Evolutionary conservation across 2,329 filamentous ascomycete genomes (phyloP), one percentile per base, ranked within the genome.

Genomic region (Aspergillus luchuensis): DNA sequence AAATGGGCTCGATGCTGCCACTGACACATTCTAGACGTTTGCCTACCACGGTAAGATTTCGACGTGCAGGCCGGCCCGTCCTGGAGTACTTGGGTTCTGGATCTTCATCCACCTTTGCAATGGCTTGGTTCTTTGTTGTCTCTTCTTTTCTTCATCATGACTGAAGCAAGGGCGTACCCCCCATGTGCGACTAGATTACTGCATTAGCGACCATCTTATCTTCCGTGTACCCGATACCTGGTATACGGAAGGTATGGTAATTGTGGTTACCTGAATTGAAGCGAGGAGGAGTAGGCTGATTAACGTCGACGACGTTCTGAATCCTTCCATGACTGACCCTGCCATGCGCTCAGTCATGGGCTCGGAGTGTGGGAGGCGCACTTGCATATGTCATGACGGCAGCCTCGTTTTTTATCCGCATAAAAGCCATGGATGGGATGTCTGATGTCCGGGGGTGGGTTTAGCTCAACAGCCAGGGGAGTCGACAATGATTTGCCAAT

Each of bases 391-490:
- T 47, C 49, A 54, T 61, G 57, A 58, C 62, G 62, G 62, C 57
- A 59, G 56, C 63, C 48, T 57, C 63, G 61, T 58, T 53, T 65
- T 65, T 58, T 54, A 47, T 39, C 41, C 41, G 43, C 55, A n/a
- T 48, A 38, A 38, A 49, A 49, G 21, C n/a, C 45, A n/a, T 38
- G 45, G 50, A 21, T 47, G 17, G 17, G 25, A 47, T 28, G 52
- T 19, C 43, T 45, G 41, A 55, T 30, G 38, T 41, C 17, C 11
- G 25, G 39, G 21, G 28, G 39, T 30, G 43, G 39, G 25, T 15
- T 28, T 30, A 55, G 38, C n/a, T 43, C 21, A 11, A 19, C 13
- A 19, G 17, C 11, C 21, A 17, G 15, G 51, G 19, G 36, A 21
- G 25, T 38, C n/a, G 5, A 47, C 17, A 39, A 45, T 59, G 57